A percentile compares a stretch with the other conserved stretches of the same genome.
Evolutionary conservation across 176 grass and related monocot species (phyloP).

Genomic region (Bothriochloa decipiens): DNA sequence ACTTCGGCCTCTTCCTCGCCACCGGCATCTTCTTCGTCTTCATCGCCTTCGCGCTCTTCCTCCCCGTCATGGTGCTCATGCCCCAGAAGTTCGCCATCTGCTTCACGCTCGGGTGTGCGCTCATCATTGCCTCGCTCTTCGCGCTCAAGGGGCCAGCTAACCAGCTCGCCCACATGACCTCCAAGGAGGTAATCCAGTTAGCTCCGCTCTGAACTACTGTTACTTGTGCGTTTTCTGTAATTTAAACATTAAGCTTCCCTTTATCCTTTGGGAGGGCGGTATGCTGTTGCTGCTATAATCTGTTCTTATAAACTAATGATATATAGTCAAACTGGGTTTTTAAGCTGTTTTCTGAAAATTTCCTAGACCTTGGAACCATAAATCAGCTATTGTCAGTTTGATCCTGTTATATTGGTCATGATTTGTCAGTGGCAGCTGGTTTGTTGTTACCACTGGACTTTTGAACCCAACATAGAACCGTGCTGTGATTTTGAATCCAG

Average conservation of each 20-base stretch:
- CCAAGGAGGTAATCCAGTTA: slow-evolving; percentile 75
- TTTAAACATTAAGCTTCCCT: background rate
- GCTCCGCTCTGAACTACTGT: background rate
- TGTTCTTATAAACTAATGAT: background rate
- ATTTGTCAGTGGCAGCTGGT: background rate
- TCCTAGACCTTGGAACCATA: background rate
- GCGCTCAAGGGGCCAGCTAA: slow-evolving; percentile 83
- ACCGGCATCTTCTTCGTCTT: slow-evolving; percentile 95
- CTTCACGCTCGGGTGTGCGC: slow-evolving; percentile 88
- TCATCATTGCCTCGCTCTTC: slow-evolving; percentile 94
- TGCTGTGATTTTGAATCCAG: background rate
- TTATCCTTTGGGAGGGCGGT: background rate
- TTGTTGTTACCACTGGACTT: background rate
- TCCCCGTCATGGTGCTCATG: slow-evolving; percentile 92
- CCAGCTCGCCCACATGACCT: slow-evolving; percentile 92
- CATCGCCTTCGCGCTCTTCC: slow-evolving; percentile 88
- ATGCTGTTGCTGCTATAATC: background rate
- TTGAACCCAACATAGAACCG: too few species aligned
- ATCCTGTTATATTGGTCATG: background rate
- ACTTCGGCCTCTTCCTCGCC: slow-evolving; percentile 91
- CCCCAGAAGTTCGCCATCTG: slow-evolving; percentile 97
- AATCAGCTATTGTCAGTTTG: background rate
- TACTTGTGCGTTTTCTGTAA: background rate
- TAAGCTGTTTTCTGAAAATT: background rate
- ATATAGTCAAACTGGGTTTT: background rate